These are phyloP conservation scores for Yamadazyma kanchanaburiensis DNA, from an alignment of 1,139 yeast species.

Conservation along the genomic window DNA sequence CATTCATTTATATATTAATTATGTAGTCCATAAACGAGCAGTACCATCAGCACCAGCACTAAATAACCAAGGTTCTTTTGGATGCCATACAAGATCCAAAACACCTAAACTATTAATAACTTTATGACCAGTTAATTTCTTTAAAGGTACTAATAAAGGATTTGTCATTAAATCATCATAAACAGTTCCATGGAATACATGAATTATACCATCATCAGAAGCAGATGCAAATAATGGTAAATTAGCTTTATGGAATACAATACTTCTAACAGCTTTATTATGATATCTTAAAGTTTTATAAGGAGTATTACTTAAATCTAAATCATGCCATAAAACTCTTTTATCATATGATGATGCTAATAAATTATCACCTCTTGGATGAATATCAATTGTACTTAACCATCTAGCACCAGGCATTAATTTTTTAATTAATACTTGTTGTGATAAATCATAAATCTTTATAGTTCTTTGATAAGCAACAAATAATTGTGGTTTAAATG, in stretches of 20 bases:
- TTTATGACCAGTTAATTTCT: slow-evolving; percentile 91
- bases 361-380: slow-evolving; percentile 94
- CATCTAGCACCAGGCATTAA: slow-evolving; percentile 94
- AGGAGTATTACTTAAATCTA: slow-evolving; percentile 85
- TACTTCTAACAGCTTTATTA: slow-evolving; percentile 88
- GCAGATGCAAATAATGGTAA: slow-evolving; percentile 93
- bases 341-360: slow-evolving; percentile 92
- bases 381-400: slow-evolving; percentile 88
- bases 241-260: slow-evolving; percentile 78
- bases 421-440: slow-evolving; percentile 79
- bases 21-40: slow-evolving; percentile 94
- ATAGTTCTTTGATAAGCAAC: slow-evolving; percentile 93
- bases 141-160: slow-evolving; percentile 93
- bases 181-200: slow-evolving; percentile 95
- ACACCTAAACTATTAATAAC: slow-evolving; percentile 80
- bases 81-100: slow-evolving; percentile 92
- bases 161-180: slow-evolving; percentile 95
- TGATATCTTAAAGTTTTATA: slow-evolving; percentile 95
- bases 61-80: slow-evolving; percentile 96
- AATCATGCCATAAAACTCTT: slow-evolving; percentile 95
- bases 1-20: slow-evolving; percentile 8
- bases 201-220: slow-evolving; percentile 92
- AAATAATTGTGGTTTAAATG: slow-evolving; percentile 88
- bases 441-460: slow-evolving; percentile 85
- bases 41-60: slow-evolving; percentile 98